Conservation (phyloP, 495 filamentous ascomycete species). For the Penicillium crystallinum region DNA sequence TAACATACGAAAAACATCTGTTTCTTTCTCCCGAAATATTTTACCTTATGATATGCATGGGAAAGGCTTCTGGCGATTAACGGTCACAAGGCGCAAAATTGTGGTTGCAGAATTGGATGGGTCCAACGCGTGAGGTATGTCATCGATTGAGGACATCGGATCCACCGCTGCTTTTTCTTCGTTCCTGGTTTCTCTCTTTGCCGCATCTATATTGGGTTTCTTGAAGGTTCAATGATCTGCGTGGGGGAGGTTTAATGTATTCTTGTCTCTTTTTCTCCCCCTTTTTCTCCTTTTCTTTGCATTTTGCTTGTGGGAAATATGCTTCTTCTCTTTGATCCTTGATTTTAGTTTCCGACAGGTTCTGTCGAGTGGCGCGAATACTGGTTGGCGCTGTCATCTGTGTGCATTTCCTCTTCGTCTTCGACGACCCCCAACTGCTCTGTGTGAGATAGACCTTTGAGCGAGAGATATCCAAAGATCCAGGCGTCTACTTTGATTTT, state of each 20-base stretch:
- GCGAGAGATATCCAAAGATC: conserved; percentile 45
- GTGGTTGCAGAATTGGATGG: conserved; percentile 19
- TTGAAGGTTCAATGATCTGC: conserved; percentile 25
- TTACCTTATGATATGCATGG: conserved; percentile 47
- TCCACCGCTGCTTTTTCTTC: conserved; percentile 23
- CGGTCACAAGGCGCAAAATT: conserved; percentile 43
- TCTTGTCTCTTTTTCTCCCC: conserved; percentile 21
- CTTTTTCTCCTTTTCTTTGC: conserved; percentile 16
- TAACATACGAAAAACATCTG: conserved; percentile 40
- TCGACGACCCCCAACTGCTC: conserved; percentile 28
- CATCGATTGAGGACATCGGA: conserved; percentile 16
- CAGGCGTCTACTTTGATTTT: conserved; percentile 25
- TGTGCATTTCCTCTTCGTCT: conserved; percentile 32
- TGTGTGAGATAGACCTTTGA: conserved; percentile 43
- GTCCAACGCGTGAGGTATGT: conserved; percentile 10
- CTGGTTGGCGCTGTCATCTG: conserved; percentile 38
- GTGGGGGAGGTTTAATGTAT: conserved; percentile 30
- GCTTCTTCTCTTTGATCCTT: conserved; percentile 6
- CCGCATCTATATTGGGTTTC: conserved; percentile 21
- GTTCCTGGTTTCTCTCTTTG: conserved; percentile 19
- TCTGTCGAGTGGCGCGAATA: conserved; percentile 35
- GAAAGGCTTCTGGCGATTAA: conserved; percentile 45
- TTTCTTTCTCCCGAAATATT: conserved; percentile 38
- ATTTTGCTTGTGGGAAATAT: conserved; percentile 21
- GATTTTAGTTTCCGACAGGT: conserved; percentile 12